Conservation (phyloP, 75 land plant genomes). For the Chamaecyparis obtusa region DNA sequence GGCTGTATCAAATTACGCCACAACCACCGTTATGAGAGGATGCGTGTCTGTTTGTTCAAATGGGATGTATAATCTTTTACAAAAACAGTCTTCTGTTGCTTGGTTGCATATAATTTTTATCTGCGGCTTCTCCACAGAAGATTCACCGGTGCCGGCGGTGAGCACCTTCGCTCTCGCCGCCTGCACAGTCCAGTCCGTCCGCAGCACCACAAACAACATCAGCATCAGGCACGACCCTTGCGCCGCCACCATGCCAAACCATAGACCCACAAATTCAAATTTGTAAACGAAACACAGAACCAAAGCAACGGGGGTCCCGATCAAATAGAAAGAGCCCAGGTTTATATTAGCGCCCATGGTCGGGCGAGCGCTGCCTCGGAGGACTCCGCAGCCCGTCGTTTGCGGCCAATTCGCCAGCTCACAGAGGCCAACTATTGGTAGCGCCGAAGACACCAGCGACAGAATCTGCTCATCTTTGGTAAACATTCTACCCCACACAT, state of each 20-base stretch:
- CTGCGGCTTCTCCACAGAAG: too few relatives aligned
- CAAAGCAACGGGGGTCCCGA: constrained; percentile 62
- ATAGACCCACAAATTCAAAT: constrained; percentile 28
- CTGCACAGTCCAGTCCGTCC: constrained; percentile 58
- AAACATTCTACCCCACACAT: constrained; percentile 31
- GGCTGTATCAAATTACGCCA: too few relatives aligned
- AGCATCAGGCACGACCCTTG: constrained; percentile 56
- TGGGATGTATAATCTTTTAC: too few relatives aligned
- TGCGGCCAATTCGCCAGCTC: constrained; percentile 52
- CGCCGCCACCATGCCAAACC: constrained; percentile 54
- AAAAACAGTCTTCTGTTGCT: too few relatives aligned
- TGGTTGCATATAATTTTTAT: too few relatives aligned
- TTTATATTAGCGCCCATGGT: constrained; percentile 34
- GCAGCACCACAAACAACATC: constrained; percentile 45
- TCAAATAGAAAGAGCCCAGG: constrained; percentile 33
- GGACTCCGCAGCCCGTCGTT: constrained; percentile 44
- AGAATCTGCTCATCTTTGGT: constrained; percentile 21
- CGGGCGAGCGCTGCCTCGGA: constrained; percentile 42
- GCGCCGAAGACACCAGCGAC: constrained; percentile 20
- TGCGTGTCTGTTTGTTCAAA: too few relatives aligned
- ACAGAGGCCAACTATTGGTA: constrained; percentile 39
- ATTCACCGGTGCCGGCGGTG: not conserved
- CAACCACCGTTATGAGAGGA: too few relatives aligned
- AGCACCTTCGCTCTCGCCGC: constrained; percentile 45
- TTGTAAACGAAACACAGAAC: constrained; percentile 38